These are phyloP conservation scores for Penstemon newberryi DNA, from an alignment of 257 asterid genomes.

Conservation along the genomic window DNA sequence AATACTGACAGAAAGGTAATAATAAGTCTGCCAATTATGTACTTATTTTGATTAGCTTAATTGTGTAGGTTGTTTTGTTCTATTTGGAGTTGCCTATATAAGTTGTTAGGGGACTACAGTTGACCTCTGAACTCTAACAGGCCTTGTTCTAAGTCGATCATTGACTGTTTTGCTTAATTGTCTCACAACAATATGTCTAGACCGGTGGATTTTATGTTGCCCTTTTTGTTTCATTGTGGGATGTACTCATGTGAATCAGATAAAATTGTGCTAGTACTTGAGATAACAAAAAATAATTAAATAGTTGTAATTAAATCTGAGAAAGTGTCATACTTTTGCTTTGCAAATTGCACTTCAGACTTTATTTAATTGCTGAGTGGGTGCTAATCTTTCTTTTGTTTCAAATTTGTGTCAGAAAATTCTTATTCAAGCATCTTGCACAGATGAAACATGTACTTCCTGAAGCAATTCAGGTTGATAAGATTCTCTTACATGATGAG, in stretches of 20 bases:
- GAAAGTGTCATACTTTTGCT: not conserved
- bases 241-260: conserved; percentile 11
- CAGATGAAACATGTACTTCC: conserved; percentile 74
- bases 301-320: conserved; percentile 14
- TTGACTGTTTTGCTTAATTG: conserved; percentile 5
- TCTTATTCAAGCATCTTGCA: conserved; percentile 62
- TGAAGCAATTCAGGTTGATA: conserved; percentile 75
- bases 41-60: too few relatives aligned
- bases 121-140: not conserved
- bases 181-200: conserved; percentile 2
- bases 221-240: not conserved
- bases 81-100: not conserved
- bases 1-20: conserved; percentile 67
- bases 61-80: not conserved
- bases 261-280: not conserved
- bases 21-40: not conserved
- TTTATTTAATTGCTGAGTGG: conserved; percentile 11
- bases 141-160: not conserved
- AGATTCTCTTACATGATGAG: conserved; percentile 66
- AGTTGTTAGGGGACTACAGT: conserved; percentile 8
- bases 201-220: conserved; percentile 4
- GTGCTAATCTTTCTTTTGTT: conserved; percentile 20
- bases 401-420: conserved; percentile 48
- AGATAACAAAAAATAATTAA: not conserved
- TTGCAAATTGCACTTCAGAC: conserved; percentile 2